phyloP scores from a whole-genome alignment of 176 grass and related monocot species.

The Luzula sylvatica region DNA sequence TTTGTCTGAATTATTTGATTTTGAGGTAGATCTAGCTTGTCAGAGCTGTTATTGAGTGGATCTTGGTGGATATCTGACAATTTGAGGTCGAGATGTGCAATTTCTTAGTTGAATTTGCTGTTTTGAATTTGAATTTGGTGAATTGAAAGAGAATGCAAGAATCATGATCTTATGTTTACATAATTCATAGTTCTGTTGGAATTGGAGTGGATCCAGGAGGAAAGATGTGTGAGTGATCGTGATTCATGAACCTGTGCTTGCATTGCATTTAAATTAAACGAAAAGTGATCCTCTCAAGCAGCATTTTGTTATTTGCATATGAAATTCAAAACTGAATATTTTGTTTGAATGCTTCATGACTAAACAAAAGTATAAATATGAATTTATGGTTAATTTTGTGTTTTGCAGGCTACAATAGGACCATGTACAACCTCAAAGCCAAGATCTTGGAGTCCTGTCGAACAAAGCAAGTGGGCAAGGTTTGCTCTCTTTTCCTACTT shows the following conservation, averaged over 20 bases:
- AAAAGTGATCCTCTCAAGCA: no score
- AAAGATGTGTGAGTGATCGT: no score
- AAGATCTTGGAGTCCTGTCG: slow-evolving; percentile 83
- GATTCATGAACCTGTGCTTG: no score
- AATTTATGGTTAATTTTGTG: not conserved
- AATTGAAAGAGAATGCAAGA: no score
- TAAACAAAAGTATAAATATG: no score
- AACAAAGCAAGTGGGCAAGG: slow-evolving; percentile 93
- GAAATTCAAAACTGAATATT: slow-evolving; percentile 10
- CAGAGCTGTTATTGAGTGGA: slow-evolving; percentile 20
- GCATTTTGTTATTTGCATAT: slow-evolving; percentile 4
- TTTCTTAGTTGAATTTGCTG: no score
- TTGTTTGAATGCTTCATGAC: not conserved
- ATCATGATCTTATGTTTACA: not conserved
- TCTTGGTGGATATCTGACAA: slow-evolving; percentile 13
- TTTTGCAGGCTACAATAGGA: slow-evolving; percentile 56
- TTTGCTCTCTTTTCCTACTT: slow-evolving; percentile 27
- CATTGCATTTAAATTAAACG: no score
- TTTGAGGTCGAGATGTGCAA: no score
- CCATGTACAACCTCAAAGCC: slow-evolving; percentile 80
- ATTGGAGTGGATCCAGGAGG: not conserved
- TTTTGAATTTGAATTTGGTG: no score
- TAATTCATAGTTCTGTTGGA: slow-evolving; percentile 5
- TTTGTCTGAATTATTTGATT: not conserved
- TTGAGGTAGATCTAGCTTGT: slow-evolving; percentile 3